A percentile compares a stretch with the other conserved stretches of the same genome.
phyloP scores from a whole-genome alignment of 208 protist species.

The Leishmania gerbilli region DNA sequence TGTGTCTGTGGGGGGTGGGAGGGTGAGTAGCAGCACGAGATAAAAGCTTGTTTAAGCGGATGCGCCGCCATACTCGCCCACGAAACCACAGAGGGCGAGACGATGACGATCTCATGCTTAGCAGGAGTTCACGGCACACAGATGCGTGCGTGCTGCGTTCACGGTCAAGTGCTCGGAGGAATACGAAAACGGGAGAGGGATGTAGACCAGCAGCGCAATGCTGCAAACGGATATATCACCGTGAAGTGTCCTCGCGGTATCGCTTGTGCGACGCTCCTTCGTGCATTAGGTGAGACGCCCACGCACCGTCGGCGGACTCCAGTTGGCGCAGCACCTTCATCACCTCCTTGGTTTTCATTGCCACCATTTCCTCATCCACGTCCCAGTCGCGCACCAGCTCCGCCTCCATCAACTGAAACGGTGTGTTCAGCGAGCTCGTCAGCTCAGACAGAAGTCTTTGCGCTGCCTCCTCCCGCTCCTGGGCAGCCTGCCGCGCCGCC shows the following conservation, averaged over 20 bases:
- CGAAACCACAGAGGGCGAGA: background rate
- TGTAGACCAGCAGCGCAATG: background rate
- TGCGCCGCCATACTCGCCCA: background rate
- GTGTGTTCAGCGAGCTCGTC: slow-evolving; percentile 56
- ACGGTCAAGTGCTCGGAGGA: background rate
- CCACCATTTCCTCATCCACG: slow-evolving; percentile 66
- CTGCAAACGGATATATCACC: background rate
- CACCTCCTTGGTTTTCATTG: slow-evolving; percentile 66
- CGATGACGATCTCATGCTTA: background rate
- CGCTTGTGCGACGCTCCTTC: slow-evolving; percentile 23
- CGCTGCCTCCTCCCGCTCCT: slow-evolving; percentile 48
- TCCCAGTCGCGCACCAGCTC: slow-evolving; percentile 77
- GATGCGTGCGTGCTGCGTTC: background rate
- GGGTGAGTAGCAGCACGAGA: background rate
- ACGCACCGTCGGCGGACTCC: background rate
- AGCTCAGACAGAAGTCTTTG: slow-evolving; percentile 58
- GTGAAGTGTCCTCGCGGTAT: slow-evolving; percentile 10
- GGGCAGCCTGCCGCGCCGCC: slow-evolving; percentile 29
- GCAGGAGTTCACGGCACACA: background rate
- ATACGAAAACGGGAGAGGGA: background rate
- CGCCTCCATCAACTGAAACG: slow-evolving; percentile 68
- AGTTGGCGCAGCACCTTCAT: slow-evolving; percentile 51
- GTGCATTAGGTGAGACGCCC: background rate
- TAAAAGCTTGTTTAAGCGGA: background rate
- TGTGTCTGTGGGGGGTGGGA: background rate